Conservation (phyloP, 805 yeast species). For the Starmera pachycereana region DNA sequence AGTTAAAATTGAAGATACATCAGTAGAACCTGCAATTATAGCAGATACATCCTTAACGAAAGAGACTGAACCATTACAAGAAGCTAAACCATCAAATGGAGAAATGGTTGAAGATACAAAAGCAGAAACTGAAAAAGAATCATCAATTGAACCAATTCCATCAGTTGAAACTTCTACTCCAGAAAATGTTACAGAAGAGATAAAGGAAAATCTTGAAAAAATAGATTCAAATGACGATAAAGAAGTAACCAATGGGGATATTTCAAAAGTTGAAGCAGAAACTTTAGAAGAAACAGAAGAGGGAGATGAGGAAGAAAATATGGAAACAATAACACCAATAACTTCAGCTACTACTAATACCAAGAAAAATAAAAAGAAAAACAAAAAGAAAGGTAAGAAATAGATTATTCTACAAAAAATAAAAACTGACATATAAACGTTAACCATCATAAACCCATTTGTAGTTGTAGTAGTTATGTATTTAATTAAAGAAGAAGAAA, state of each 20-base stretch:
- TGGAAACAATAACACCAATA: slow-evolving; percentile 1
- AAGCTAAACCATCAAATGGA: slow-evolving; percentile 1
- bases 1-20: too few species aligned
- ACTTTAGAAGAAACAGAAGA: slow-evolving; percentile 5
- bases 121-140: slow-evolving; percentile 3
- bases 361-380: slow-evolving; percentile 25
- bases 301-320: slow-evolving; percentile 1
- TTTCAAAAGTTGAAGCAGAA: slow-evolving; percentile 1
- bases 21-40: too few species aligned
- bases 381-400: slow-evolving; percentile 25
- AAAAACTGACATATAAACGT: not conserved
- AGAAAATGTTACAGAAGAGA: slow-evolving; percentile 2
- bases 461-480: not conserved
- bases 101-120: slow-evolving; percentile 1
- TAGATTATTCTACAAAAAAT: too few species aligned
- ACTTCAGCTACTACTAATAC: slow-evolving; percentile 11
- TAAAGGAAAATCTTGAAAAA: slow-evolving; percentile 1
- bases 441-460: not conserved
- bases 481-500: not conserved
- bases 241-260: slow-evolving; percentile 4
- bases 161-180: slow-evolving; percentile 1
- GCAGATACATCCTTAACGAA: not conserved
- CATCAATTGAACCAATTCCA: not conserved
- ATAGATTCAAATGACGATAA: slow-evolving; percentile 1
- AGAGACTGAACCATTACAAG: slow-evolving; percentile 3